These are phyloP conservation scores for Pseudomonodictys pantanalensis DNA, from an alignment of 495 filamentous ascomycete species.

Conservation along the genomic window DNA sequence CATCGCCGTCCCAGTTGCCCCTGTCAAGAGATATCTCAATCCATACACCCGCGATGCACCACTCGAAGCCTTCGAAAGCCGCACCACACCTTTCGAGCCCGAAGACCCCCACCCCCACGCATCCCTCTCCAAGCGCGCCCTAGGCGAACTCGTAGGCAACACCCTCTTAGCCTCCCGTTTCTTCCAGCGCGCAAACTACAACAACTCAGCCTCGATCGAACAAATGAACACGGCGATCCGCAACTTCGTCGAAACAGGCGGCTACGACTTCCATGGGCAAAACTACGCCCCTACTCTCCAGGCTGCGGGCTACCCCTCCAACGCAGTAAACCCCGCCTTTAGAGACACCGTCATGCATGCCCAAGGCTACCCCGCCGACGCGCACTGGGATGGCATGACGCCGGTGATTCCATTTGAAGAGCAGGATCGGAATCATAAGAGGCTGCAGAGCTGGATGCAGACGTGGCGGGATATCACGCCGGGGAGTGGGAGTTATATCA, in stretches of 20 bases:
- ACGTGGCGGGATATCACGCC: constrained; percentile 27
- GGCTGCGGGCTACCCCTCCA: constrained; percentile 6
- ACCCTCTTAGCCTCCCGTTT: constrained; percentile 21
- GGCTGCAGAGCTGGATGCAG: constrained; percentile 26
- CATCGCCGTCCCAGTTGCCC: neutral
- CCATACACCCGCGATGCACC: neutral
- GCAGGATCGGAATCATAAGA: neutral
- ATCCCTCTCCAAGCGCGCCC: neutral
- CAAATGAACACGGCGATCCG: constrained; percentile 13
- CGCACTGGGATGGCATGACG: constrained; percentile 8
- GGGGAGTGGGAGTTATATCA: constrained; percentile 25
- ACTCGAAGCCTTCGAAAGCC: neutral
- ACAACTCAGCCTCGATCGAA: neutral
- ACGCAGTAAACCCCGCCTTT: constrained; percentile 25
- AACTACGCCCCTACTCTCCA: constrained; percentile 17
- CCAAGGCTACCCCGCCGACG: constrained; percentile 6
- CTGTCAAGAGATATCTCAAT: neutral
- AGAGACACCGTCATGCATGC: constrained; percentile 17
- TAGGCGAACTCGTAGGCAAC: constrained; percentile 16
- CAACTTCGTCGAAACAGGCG: constrained; percentile 8
- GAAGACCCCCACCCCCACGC: neutral
- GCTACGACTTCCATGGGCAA: constrained; percentile 28
- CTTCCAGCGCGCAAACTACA: constrained; percentile 8
- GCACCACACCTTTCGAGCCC: neutral
- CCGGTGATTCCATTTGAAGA: neutral